Conservation (phyloP, 2,329 filamentous ascomycete genomes). For the Colletotrichum coccodes region DNA sequence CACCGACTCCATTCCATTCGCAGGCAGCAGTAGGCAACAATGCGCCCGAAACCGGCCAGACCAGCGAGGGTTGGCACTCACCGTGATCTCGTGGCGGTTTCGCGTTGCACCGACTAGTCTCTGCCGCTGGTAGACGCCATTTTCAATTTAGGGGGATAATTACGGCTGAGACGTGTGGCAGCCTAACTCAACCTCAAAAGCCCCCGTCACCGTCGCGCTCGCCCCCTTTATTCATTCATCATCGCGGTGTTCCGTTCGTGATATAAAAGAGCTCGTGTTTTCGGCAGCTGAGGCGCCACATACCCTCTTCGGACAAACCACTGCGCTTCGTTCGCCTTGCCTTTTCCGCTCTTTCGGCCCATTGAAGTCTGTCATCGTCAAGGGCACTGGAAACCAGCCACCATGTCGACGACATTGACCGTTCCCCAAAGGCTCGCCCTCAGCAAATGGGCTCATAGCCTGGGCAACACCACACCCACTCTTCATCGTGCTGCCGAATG, state of each 20-base stretch:
- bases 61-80: neutral
- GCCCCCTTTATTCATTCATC: neutral
- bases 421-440: conserved; percentile 7
- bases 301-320: neutral
- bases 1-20: neutral
- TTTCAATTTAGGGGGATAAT: neutral
- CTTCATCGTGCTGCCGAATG: conserved; percentile 6
- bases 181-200: neutral
- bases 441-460: neutral
- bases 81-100: conserved; percentile 4
- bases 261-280: neutral
- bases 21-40: conserved; percentile 1
- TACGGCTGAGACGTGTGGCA: neutral
- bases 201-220: neutral
- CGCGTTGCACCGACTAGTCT: neutral
- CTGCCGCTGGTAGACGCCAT: neutral
- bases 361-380: too few relatives aligned
- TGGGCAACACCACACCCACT: conserved; percentile 1
- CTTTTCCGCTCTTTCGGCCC: neutral
- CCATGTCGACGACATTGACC: conserved; percentile 1
- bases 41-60: neutral
- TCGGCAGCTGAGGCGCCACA: neutral
- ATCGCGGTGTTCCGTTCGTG: neutral
- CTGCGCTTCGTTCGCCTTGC: neutral
- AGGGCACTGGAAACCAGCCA: neutral